A percentile compares a stretch with the other conserved stretches of the same genome.
Conservation (phyloP, 352 stramenopile species). For the Phytophthora meadii region DNA sequence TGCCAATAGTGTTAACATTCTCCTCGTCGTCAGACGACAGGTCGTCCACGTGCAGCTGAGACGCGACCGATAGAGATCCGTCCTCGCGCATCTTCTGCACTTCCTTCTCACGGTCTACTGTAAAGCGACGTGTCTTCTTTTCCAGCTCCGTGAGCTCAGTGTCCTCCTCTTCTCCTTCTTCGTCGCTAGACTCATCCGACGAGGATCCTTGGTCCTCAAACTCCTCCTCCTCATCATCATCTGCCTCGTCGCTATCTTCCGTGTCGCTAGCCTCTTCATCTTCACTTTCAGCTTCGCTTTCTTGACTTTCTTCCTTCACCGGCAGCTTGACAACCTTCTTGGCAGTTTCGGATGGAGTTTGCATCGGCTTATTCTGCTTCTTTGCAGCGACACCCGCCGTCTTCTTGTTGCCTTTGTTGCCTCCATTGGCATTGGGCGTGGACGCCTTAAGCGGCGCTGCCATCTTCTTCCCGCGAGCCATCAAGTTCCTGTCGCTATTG, state of each 20-base stretch:
- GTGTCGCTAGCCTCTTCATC: constrained; percentile 54
- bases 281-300: constrained; percentile 33
- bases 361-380: constrained; percentile 33
- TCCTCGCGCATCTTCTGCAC: constrained; percentile 88
- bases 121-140: constrained; percentile 79
- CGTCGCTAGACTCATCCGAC: constrained; percentile 70
- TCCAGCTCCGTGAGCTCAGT: constrained; percentile 80
- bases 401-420: constrained; percentile 35
- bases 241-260: constrained; percentile 74
- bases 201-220: constrained; percentile 90
- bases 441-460: constrained; percentile 47
- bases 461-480: constrained; percentile 51
- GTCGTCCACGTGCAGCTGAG: constrained; percentile 97
- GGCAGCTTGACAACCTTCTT: constrained; percentile 38
- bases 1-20: constrained; percentile 96
- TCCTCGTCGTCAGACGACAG: constrained; percentile 99
- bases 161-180: constrained; percentile 78
- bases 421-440: constrained; percentile 26
- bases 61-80: constrained; percentile 80
- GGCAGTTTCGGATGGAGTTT: constrained; percentile 4
- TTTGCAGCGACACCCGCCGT: constrained; percentile 30
- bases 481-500: constrained; percentile 31
- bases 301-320: constrained; percentile 22
- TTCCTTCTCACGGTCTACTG: constrained; percentile 76
- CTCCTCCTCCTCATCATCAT: constrained; percentile 68